These are phyloP conservation scores for Paramecium biaurelia DNA, from an alignment of 73 alveolate species.

Conservation along the genomic window DNA sequence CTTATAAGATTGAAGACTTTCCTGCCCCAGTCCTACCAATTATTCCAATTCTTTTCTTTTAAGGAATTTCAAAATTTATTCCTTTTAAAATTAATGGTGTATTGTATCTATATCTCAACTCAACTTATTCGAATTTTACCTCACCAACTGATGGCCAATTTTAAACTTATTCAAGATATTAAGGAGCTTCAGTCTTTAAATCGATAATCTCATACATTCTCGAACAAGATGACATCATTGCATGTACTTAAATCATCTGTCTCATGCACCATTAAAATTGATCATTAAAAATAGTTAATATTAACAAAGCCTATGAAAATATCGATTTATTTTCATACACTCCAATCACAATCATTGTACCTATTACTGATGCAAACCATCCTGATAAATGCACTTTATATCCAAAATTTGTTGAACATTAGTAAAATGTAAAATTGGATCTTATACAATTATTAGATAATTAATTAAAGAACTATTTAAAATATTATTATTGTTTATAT, in stretches of 20 bases:
- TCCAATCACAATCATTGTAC: neutral
- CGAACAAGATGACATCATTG: neutral
- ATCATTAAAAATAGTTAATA: neutral
- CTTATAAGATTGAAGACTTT: conserved; percentile 83
- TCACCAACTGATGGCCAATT: conserved; percentile 77
- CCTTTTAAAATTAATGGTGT: conserved; percentile 56
- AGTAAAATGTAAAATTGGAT: neutral
- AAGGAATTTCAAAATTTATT: conserved; percentile 37
- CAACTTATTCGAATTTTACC: conserved; percentile 71
- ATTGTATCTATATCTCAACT: conserved; percentile 59
- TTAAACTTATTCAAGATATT: neutral
- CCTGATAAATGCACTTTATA: neutral
- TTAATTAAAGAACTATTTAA: neutral
- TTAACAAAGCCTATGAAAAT: neutral
- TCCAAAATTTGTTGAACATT: neutral
- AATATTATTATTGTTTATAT: neutral
- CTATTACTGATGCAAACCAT: neutral
- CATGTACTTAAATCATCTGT: neutral
- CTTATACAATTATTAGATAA: neutral
- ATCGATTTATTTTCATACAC: neutral
- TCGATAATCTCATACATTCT: neutral
- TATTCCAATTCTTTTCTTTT: conserved; percentile 73
- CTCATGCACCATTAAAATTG: neutral
- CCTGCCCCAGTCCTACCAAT: conserved; percentile 97
- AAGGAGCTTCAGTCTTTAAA: neutral